phyloP scores from a whole-genome alignment of 495 filamentous ascomycete species.

The Penicillium tannophilum region DNA sequence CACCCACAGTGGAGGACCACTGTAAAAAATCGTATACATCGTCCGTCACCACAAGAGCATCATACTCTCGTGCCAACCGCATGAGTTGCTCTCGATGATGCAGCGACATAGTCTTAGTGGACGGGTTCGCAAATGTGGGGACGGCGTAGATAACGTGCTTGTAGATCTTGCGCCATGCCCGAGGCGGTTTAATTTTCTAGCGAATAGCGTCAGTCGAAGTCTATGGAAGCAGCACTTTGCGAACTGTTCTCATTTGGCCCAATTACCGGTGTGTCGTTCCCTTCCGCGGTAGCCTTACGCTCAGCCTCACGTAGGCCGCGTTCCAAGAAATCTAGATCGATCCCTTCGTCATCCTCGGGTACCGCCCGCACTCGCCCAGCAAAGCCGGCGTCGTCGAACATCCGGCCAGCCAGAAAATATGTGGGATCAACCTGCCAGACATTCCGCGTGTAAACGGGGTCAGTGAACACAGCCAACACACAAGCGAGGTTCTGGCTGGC shows the following conservation, averaged over 20 bases:
- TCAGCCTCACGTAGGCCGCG: conserved; percentile 46
- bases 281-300: conserved; percentile 26
- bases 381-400: conserved; percentile 80
- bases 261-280: conserved; percentile 45
- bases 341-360: conserved; percentile 72
- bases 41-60: conserved; percentile 80
- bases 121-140: conserved; percentile 82
- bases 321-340: conserved; percentile 64
- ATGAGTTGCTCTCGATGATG: conserved; percentile 63
- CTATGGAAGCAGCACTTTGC: background rate
- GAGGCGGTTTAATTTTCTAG: conserved; percentile 43
- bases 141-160: conserved; percentile 82
- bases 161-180: conserved; percentile 67
- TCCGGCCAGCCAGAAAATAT: conserved; percentile 75
- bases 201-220: conserved; percentile 13
- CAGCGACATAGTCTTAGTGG: conserved; percentile 70
- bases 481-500: conserved; percentile 76
- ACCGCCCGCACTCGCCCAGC: conserved; percentile 61
- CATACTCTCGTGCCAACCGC: conserved; percentile 65
- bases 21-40: conserved; percentile 91
- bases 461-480: conserved; percentile 73
- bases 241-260: background rate
- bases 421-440: conserved; percentile 81
- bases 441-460: conserved; percentile 70
- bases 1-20: conserved; percentile 54